These are phyloP conservation scores for Chaetomium sp. DNA, from an alignment of 2,329 filamentous ascomycete genomes.

Conservation along the genomic window DNA sequence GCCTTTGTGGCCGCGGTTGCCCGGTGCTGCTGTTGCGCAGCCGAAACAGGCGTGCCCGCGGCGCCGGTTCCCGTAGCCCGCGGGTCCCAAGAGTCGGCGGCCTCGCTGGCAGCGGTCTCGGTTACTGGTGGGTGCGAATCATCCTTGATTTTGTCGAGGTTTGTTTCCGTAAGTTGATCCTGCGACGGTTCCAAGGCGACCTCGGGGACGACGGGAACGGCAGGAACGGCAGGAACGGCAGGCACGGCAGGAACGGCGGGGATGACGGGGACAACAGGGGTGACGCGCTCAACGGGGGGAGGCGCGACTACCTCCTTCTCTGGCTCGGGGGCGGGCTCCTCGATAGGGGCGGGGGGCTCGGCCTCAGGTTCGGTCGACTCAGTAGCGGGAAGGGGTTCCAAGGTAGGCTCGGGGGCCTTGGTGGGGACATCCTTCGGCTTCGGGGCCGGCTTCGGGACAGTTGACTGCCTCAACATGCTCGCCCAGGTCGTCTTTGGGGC, in stretches of 20 bases:
- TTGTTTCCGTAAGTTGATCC: slow-evolving; percentile 85
- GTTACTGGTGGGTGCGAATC: slow-evolving; percentile 74
- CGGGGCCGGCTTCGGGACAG: slow-evolving; percentile 59
- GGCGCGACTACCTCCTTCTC: slow-evolving; percentile 38
- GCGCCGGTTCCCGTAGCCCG: slow-evolving; percentile 60
- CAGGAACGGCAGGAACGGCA: slow-evolving; percentile 39
- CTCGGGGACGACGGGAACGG: slow-evolving; percentile 50
- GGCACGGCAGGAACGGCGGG: slow-evolving; percentile 40
- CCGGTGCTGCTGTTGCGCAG: slow-evolving; percentile 63
- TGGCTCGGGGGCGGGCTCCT: slow-evolving; percentile 42
- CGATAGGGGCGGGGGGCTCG: slow-evolving; percentile 43
- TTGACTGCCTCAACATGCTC: slow-evolving; percentile 69
- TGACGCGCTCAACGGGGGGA: slow-evolving; percentile 22
- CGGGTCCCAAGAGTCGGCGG: slow-evolving; percentile 82
- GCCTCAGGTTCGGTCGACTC: slow-evolving; percentile 47
- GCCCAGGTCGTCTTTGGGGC: slow-evolving; percentile 66
- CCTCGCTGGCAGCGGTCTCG: slow-evolving; percentile 83
- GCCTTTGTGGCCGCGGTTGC: slow-evolving; percentile 73
- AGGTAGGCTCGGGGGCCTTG: slow-evolving; percentile 47
- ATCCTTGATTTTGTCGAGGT: slow-evolving; percentile 89
- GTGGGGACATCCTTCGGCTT: slow-evolving; percentile 55
- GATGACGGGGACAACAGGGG: slow-evolving; percentile 22
- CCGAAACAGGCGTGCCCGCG: slow-evolving; percentile 67
- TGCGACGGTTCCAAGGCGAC: slow-evolving; percentile 67
- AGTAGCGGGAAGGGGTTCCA: slow-evolving; percentile 49